These are phyloP conservation scores for Sicyos baderoa DNA, from an alignment of 306 rosid genomes.

Conservation along the genomic window DNA sequence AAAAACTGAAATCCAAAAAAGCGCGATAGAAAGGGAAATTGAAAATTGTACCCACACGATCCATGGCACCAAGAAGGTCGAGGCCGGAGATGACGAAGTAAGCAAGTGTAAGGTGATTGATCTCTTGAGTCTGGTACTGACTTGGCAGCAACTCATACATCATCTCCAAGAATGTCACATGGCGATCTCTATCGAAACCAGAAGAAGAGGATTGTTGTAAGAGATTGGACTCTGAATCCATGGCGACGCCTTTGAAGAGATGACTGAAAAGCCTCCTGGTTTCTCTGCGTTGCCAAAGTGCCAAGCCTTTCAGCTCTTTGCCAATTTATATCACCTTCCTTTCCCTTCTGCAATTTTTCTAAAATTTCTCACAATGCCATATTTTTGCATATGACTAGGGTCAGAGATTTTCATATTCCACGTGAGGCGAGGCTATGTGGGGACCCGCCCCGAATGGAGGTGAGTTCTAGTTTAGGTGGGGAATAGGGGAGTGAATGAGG, in stretches of 20 bases:
- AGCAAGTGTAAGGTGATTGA: constrained; percentile 86
- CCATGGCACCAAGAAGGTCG: constrained; percentile 53
- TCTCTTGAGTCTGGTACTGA: constrained; percentile 60
- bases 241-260: not conserved
- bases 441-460: no score
- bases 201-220: constrained; percentile 21
- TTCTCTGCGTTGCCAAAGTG: constrained; percentile 2
- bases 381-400: no score
- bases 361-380: no score
- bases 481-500: no score
- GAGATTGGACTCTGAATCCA: constrained; percentile 24
- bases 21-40: not conserved
- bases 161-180: constrained; percentile 46
- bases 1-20: not conserved
- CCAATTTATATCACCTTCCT: not conserved
- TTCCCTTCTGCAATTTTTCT: no score
- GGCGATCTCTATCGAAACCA: constrained; percentile 53
- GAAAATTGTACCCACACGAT: constrained; percentile 28
- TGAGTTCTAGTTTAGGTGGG: no score
- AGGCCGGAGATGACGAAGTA: constrained; percentile 78
- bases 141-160: constrained; percentile 62
- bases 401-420: no score
- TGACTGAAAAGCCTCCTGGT: not conserved
- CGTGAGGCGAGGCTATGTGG: no score
- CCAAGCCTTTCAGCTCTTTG: not conserved